Conservation (phyloP, 2,329 filamentous ascomycete genomes). For the Fusarium paranaense region DNA sequence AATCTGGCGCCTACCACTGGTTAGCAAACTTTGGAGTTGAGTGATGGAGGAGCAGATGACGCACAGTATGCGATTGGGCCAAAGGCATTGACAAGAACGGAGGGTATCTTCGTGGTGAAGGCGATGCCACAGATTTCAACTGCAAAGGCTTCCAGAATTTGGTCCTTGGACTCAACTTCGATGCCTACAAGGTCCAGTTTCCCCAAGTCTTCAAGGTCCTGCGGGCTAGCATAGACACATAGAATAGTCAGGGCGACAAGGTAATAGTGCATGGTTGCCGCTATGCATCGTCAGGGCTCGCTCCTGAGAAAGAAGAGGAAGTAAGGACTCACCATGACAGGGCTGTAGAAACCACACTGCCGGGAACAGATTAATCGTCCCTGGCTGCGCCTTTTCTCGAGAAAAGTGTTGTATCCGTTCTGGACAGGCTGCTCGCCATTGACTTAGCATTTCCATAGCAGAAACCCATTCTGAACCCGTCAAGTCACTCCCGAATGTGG, state of each 20-base stretch:
- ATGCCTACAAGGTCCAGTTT: not conserved
- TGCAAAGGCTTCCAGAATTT: constrained; percentile 50
- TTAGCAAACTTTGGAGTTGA: too few species aligned
- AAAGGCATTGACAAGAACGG: constrained; percentile 61
- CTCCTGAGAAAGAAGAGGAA: accelerated
- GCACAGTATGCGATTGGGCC: constrained; percentile 61
- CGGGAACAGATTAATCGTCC: constrained; percentile 45
- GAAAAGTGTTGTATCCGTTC: constrained; percentile 48
- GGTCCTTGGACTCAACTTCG: constrained; percentile 9
- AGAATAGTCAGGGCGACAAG: constrained; percentile 52
- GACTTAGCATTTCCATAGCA: constrained; percentile 35
- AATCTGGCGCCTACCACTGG: constrained; percentile 45
- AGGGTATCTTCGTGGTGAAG: constrained; percentile 55
- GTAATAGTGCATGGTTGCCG: constrained; percentile 57
- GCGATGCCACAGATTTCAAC: constrained; percentile 57
- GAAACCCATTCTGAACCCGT: constrained; percentile 32
- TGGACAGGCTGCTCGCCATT: constrained; percentile 51
- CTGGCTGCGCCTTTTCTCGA: not conserved
- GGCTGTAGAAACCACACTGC: constrained; percentile 54
- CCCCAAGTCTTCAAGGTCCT: constrained; percentile 9
- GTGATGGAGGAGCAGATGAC: too few species aligned
- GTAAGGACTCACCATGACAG: constrained; percentile 54
- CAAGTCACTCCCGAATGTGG: constrained; percentile 42
- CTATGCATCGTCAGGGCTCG: constrained; percentile 40
- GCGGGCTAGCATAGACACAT: constrained; percentile 14